Evolutionary conservation across 116 monocot species (phyloP).

Genomic region (Phalaenopsis hybrid): DNA sequence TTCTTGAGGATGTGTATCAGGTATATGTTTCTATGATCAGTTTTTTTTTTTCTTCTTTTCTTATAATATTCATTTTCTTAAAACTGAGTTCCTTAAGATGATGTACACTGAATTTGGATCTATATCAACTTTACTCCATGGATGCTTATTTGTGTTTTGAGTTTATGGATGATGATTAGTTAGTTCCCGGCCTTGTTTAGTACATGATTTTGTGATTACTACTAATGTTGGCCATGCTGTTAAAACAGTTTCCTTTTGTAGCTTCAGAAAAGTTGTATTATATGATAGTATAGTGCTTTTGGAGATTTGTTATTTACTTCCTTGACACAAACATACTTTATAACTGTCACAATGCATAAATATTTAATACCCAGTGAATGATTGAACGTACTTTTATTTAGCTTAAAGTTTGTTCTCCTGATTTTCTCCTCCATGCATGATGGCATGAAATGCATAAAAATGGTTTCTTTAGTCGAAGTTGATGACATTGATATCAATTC

Average conservation of each 20-base stretch:
- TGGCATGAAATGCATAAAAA: neutral
- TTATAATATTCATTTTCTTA: neutral
- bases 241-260: neutral
- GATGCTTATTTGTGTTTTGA: neutral
- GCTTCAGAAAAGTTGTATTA: neutral
- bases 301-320: neutral
- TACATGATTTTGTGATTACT: neutral
- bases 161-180: neutral
- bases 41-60: neutral
- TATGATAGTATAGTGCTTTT: neutral
- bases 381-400: neutral
- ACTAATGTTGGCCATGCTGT: neutral
- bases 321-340: neutral
- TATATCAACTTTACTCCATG: neutral
- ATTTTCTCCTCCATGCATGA: neutral
- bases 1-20: conserved; percentile 74
- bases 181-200: neutral
- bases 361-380: neutral
- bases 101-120: neutral
- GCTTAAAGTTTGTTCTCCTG: neutral
- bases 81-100: neutral
- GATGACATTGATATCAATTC: neutral
- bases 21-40: conserved; percentile 20
- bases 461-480: neutral
- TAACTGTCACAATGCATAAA: neutral